Conservation (phyloP, 1,284 basidiomycete genomes). For the Sparassis latifolia region DNA sequence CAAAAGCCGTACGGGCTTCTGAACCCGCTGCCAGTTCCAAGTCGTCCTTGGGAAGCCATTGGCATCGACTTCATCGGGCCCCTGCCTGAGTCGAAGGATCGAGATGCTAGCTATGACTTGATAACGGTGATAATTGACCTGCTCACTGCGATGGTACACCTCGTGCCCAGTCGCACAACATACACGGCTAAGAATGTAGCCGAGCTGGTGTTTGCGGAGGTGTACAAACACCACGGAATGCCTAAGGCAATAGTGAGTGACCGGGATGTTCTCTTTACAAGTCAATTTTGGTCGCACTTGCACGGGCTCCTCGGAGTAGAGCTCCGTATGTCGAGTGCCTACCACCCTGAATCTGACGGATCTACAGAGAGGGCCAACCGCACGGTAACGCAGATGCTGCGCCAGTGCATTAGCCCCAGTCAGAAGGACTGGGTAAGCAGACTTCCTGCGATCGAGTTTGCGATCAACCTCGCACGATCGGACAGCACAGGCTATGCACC, state of each 20-base stretch:
- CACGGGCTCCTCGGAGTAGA: slow-evolving; percentile 26
- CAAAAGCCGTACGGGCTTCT: slow-evolving; percentile 21
- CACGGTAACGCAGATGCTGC: slow-evolving; percentile 30
- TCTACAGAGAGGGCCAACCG: slow-evolving; percentile 30
- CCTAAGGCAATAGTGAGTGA: slow-evolving; percentile 34
- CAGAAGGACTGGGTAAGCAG: slow-evolving; percentile 32
- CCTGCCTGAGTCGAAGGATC: slow-evolving; percentile 26
- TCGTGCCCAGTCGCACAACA: slow-evolving; percentile 19
- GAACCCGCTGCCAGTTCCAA: slow-evolving; percentile 15
- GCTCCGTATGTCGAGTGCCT: slow-evolving; percentile 31
- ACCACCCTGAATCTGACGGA: too few species aligned
- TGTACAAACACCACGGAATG: slow-evolving; percentile 34
- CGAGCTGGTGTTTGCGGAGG: slow-evolving; percentile 28
- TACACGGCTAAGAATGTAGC: slow-evolving; percentile 30
- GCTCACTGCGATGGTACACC: slow-evolving; percentile 25
- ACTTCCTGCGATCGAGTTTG: too few species aligned
- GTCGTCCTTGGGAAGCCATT: slow-evolving; percentile 23
- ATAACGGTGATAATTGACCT: slow-evolving; percentile 28
- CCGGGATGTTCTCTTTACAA: slow-evolving; percentile 34
- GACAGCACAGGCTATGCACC: slow-evolving; percentile 1
- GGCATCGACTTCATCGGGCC: slow-evolving; percentile 34
- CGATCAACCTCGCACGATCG: slow-evolving; percentile 1
- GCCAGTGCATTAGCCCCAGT: slow-evolving; percentile 21
- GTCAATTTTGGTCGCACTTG: slow-evolving; percentile 33
- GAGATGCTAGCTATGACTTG: slow-evolving; percentile 2